A percentile compares a stretch with the other conserved stretches of the same genome.
Conservation (phyloP, 2,329 filamentous ascomycete genomes). For the Pyrenophora graminea region DNA sequence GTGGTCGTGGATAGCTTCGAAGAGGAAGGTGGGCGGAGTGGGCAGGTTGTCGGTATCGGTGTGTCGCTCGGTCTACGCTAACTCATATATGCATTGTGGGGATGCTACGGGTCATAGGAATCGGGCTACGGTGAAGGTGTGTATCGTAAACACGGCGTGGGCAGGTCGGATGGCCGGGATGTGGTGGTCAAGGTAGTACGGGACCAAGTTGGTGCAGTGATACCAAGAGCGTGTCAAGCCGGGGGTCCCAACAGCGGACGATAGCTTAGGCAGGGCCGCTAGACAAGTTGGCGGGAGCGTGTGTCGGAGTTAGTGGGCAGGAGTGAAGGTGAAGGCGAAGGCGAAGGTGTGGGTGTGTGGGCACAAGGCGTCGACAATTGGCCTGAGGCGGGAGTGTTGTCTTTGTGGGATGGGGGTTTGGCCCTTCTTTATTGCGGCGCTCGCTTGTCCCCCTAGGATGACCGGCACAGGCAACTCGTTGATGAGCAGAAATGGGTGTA, state of each 20-base stretch:
- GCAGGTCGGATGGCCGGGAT: conserved; percentile 8
- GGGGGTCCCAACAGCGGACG: conserved; percentile 7
- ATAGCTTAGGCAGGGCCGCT: neutral
- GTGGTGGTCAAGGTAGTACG: conserved; percentile 13
- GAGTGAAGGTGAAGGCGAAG: neutral
- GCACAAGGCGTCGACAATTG: conserved; percentile 9
- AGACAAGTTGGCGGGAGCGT: neutral
- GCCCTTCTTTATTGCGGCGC: conserved; percentile 20
- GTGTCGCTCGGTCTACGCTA: conserved; percentile 6
- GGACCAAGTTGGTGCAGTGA: conserved; percentile 12
- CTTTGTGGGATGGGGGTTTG: conserved; percentile 15
- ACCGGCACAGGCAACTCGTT: neutral
- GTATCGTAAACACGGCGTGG: conserved; percentile 14
- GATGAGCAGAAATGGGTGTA: neutral
- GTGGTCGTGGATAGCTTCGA: neutral
- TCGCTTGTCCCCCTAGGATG: neutral
- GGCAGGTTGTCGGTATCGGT: neutral
- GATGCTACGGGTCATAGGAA: conserved; percentile 5
- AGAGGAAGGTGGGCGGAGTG: conserved; percentile 1
- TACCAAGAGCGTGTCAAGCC: conserved; percentile 10
- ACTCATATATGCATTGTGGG: conserved; percentile 25
- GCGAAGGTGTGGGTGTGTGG: neutral
- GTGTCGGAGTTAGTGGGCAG: neutral
- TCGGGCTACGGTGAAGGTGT: neutral
- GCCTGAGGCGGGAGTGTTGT: conserved; percentile 8